Evolutionary conservation across 768 basidiomycete species (phyloP).

Genomic region (Rossbeevera mucosa): DNA sequence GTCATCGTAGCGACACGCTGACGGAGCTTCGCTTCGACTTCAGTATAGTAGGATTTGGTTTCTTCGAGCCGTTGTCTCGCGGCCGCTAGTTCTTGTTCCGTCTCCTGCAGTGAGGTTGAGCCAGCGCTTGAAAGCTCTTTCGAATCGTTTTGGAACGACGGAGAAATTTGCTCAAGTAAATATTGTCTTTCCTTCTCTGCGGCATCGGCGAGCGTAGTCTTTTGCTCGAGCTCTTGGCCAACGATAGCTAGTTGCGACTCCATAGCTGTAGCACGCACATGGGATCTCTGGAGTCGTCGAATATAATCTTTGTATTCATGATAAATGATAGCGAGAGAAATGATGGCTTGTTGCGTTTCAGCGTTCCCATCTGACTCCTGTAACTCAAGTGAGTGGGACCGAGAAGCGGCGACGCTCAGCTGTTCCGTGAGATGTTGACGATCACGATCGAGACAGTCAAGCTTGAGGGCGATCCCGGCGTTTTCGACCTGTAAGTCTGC

Average conservation of each 20-base stretch:
- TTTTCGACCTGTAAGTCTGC: constrained; percentile 16
- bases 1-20: constrained; percentile 26
- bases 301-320: constrained; percentile 13
- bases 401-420: constrained; percentile 2
- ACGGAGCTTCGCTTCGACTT: constrained; percentile 28
- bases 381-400: constrained; percentile 10
- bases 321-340: constrained; percentile 24
- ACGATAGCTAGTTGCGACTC: constrained; percentile 15
- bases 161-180: constrained; percentile 8
- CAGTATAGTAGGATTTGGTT: constrained; percentile 32
- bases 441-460: constrained; percentile 12
- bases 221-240: constrained; percentile 16
- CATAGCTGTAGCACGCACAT: constrained; percentile 7
- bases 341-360: constrained; percentile 15
- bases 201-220: background rate
- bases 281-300: constrained; percentile 11
- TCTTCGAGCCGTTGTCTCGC: constrained; percentile 33
- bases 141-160: background rate
- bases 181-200: constrained; percentile 9
- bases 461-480: constrained; percentile 8
- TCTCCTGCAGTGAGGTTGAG: constrained; percentile 31
- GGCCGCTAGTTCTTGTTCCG: constrained; percentile 32
- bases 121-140: background rate
- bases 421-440: constrained; percentile 10
- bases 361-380: constrained; percentile 3